Evolutionary conservation across 75 land plant genomes (phyloP).

Genomic region (Cunninghamia lanceolata): DNA sequence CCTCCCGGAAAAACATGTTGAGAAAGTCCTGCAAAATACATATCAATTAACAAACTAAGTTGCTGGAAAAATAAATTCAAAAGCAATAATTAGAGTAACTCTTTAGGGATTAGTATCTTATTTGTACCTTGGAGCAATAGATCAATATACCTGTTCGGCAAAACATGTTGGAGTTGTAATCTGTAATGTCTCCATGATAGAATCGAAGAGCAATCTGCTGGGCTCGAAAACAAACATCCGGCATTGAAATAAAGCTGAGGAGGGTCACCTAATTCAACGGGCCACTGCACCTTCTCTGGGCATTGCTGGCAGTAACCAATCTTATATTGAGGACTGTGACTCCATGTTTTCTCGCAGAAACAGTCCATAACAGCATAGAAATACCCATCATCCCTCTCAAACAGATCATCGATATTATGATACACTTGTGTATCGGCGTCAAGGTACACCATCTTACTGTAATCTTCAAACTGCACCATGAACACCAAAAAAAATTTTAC

Average conservation of each 20-base stretch:
- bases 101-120: background rate
- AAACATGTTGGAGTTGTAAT: constrained; percentile 49
- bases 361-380: constrained; percentile 42
- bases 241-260: constrained; percentile 57
- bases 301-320: constrained; percentile 58
- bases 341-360: constrained; percentile 30
- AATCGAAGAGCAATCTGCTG: constrained; percentile 10
- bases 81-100: background rate
- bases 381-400: constrained; percentile 27
- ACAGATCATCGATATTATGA: constrained; percentile 53
- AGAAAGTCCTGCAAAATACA: constrained; percentile 42
- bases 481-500: too few relatives aligned
- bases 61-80: too few relatives aligned
- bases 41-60: too few relatives aligned
- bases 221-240: constrained; percentile 60
- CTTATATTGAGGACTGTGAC: constrained; percentile 32
- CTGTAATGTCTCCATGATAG: constrained; percentile 28
- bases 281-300: constrained; percentile 17
- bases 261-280: constrained; percentile 18
- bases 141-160: constrained; percentile 41
- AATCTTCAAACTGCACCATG: constrained; percentile 44
- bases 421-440: constrained; percentile 60
- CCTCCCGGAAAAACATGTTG: constrained; percentile 48
- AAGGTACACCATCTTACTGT: constrained; percentile 47
- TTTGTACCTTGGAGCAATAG: background rate